A percentile compares a stretch with the other conserved stretches of the same genome.
Conservation (phyloP, 2,329 filamentous ascomycete genomes). For the Malbranchea zuffiana region DNA sequence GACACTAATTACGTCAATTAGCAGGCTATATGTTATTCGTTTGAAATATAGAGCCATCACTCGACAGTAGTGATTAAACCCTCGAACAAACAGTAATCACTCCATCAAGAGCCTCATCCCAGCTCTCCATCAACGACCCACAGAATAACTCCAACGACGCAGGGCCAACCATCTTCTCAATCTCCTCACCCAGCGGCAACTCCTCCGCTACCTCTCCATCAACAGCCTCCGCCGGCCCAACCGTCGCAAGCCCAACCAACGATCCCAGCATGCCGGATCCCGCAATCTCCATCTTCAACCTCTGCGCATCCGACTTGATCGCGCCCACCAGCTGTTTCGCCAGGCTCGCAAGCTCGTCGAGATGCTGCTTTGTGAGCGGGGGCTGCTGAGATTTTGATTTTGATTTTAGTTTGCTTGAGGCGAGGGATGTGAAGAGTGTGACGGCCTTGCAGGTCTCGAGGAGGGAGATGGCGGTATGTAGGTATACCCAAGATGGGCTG, state of each 20-base stretch:
- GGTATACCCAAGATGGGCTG: slow-evolving; percentile 33
- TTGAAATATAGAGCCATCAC: no score
- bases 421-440: slow-evolving; percentile 24
- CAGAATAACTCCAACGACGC: slow-evolving; percentile 34
- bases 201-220: neutral
- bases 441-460: slow-evolving; percentile 34
- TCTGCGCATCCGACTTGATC: slow-evolving; percentile 27
- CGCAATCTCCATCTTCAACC: slow-evolving; percentile 29
- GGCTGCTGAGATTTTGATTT: slow-evolving; percentile 20
- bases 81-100: slow-evolving; percentile 16
- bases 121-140: slow-evolving; percentile 38
- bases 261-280: slow-evolving; percentile 33
- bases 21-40: no score
- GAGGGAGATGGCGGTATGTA: slow-evolving; percentile 29
- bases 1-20: no score
- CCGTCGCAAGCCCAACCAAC: slow-evolving; percentile 30
- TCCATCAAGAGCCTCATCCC: slow-evolving; percentile 37
- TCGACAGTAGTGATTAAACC: no score
- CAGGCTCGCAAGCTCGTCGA: slow-evolving; percentile 22
- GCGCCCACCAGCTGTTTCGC: slow-evolving; percentile 23
- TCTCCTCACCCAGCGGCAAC: slow-evolving; percentile 21
- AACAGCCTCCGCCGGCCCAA: slow-evolving; percentile 2
- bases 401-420: slow-evolving; percentile 21
- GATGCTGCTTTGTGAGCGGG: slow-evolving; percentile 25
- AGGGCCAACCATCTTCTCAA: slow-evolving; percentile 29